These are phyloP conservation scores for Drosera spatulata DNA, from an alignment of 179 eudicot species.

Conservation along the genomic window DNA sequence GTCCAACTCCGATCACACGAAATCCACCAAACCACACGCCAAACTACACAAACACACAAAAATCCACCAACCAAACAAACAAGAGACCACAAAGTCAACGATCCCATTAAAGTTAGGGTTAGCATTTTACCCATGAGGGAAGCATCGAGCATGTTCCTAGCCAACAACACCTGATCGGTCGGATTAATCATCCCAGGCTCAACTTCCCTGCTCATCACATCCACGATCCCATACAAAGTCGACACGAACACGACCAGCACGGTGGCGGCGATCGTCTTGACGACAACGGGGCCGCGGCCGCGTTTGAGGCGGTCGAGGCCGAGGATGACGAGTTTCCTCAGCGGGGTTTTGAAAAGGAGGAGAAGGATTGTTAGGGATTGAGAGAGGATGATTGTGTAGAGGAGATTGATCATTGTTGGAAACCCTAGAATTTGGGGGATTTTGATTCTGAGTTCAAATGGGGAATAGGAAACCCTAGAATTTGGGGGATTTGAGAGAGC, in stretches of 20 bases:
- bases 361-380: slow-evolving; percentile 42
- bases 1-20: no score
- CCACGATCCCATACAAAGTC: slow-evolving; percentile 23
- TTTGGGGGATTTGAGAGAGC: no score
- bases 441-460: no score
- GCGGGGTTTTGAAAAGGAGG: slow-evolving; percentile 60
- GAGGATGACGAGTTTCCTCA: slow-evolving; percentile 47
- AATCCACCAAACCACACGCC: no score
- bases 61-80: no score
- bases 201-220: slow-evolving; percentile 28
- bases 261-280: slow-evolving; percentile 47
- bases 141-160: slow-evolving; percentile 55
- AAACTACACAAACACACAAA: no score
- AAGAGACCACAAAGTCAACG: no score
- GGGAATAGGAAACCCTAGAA: no score
- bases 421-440: no score
- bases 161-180: slow-evolving; percentile 55
- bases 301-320: slow-evolving; percentile 52
- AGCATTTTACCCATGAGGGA: slow-evolving; percentile 62
- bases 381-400: slow-evolving; percentile 35
- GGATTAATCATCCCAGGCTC: slow-evolving; percentile 47
- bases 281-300: slow-evolving; percentile 58
- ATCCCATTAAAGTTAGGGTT: no score
- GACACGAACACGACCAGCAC: slow-evolving; percentile 39
- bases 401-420: slow-evolving; percentile 35